Percentiles rank a stretch among this genome's conserved stretches.
Evolutionary conservation across 2,329 filamentous ascomycete genomes (phyloP).

Genomic region (Colletotrichum acutatum): DNA sequence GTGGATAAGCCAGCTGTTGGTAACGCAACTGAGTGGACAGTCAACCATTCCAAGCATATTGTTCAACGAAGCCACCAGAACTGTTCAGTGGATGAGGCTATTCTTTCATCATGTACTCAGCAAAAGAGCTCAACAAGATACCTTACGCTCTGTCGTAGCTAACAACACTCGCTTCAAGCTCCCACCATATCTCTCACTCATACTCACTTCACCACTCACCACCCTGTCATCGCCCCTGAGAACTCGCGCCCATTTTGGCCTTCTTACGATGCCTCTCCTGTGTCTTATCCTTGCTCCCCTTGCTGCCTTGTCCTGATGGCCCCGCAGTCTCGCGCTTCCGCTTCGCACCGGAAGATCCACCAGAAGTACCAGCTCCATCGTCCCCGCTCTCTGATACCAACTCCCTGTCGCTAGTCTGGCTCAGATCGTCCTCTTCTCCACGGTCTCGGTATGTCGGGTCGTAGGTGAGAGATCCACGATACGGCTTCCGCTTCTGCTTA

Average conservation of each 20-base stretch:
- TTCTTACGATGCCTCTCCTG: constrained; percentile 7
- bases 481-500: constrained; percentile 1
- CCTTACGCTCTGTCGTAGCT: too few relatives aligned
- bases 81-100: background rate
- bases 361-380: background rate
- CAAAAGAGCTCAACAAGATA: background rate
- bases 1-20: background rate
- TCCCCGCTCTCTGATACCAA: constrained; percentile 11
- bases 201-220: background rate
- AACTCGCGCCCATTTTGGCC: constrained; percentile 45
- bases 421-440: constrained; percentile 22
- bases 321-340: background rate
- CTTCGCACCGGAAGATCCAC: constrained; percentile 3
- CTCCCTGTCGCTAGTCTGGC: constrained; percentile 12
- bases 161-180: background rate
- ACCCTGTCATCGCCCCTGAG: constrained; percentile 34
- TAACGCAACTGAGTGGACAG: background rate
- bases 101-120: background rate
- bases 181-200: background rate
- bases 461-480: background rate
- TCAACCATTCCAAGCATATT: background rate
- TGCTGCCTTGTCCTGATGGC: background rate
- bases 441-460: constrained; percentile 24
- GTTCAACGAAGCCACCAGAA: background rate
- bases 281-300: background rate